Evolutionary conservation across 805 yeast species (phyloP), one percentile per base, ranked within the genome.

Genomic region (Teunomyces stri): DNA sequence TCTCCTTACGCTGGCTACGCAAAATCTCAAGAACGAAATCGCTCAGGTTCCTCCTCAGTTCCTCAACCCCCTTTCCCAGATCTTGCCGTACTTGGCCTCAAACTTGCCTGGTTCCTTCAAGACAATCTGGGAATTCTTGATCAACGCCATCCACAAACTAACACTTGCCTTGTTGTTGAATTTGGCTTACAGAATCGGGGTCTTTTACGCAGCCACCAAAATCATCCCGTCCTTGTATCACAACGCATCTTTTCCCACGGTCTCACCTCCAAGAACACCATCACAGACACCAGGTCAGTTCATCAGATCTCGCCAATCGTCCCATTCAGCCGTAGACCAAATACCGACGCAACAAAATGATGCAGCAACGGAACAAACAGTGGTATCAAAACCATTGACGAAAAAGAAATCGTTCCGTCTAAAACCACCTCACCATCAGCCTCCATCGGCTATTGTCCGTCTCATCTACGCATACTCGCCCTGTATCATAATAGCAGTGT

Each of bases 401-500:
- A 42, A 42, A 15, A 52, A 44, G 31, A 48, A 33, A 45, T 48
- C 52, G 46, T 46, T 53, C 58, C 50, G 53, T 47, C 49, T 54
- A 34, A 47, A 44, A 25, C 52, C 53, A 2, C 51, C 51, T 6
- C 50, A 52, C 29, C 58, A 49, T 25, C 60, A 59, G 44, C 62
- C 60, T 6, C 66, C 64, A 5, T 69, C 75, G 0, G 63, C 75
- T 5, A 59, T 65, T 20, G 78, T 83, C 68, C 72, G 75, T 49
- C 64, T 88, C 52, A 76, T 90, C 27, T 90, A 91, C 61, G 84
- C 96, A 29, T 92, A 88, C 65, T 87, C 96, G 31, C 98, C 98
- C 2, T 89, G 97, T 66, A 84, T 94, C 49, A 82, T 94, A 34
- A 90, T 94, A 49, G 96, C 97, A 0, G 96, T 94, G 50, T 94